Conservation (phyloP, 495 filamentous ascomycete species). For the Saxophila tyrrhenica region DNA sequence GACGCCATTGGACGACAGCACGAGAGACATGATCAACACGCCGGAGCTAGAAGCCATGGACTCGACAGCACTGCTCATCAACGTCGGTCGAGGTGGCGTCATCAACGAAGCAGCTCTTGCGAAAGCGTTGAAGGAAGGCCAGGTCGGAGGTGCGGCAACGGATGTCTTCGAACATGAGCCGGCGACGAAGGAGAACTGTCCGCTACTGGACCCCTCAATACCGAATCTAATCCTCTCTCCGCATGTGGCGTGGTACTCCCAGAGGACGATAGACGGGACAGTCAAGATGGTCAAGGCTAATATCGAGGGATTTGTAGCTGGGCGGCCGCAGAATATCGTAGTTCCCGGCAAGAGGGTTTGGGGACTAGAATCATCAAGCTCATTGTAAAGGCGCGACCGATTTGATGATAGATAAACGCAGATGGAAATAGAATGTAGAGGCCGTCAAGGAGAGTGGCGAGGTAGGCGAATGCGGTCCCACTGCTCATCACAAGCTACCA, state of each 20-base stretch:
- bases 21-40: conserved; percentile 33
- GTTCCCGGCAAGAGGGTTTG: neutral
- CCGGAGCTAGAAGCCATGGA: conserved; percentile 42
- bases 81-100: conserved; percentile 47
- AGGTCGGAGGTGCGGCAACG: conserved; percentile 41
- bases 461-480: too few relatives aligned
- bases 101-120: conserved; percentile 43
- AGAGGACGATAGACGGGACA: conserved; percentile 17
- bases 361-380: neutral
- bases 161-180: conserved; percentile 48
- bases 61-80: conserved; percentile 36
- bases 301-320: conserved; percentile 14
- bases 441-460: neutral
- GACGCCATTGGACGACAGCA: conserved; percentile 28
- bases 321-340: conserved; percentile 1
- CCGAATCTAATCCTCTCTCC: conserved; percentile 24
- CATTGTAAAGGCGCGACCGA: too few relatives aligned
- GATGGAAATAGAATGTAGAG: neutral
- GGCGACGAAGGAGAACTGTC: conserved; percentile 26
- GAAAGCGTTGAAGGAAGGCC: conserved; percentile 34
- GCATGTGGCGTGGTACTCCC: conserved; percentile 27
- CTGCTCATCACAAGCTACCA: too few relatives aligned
- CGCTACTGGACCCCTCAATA: conserved; percentile 19
- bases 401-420: too few relatives aligned
- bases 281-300: conserved; percentile 4